phyloP scores from a whole-genome alignment of 2,329 filamentous ascomycete species.

The Monilinia vaccinii-corymbosi region DNA sequence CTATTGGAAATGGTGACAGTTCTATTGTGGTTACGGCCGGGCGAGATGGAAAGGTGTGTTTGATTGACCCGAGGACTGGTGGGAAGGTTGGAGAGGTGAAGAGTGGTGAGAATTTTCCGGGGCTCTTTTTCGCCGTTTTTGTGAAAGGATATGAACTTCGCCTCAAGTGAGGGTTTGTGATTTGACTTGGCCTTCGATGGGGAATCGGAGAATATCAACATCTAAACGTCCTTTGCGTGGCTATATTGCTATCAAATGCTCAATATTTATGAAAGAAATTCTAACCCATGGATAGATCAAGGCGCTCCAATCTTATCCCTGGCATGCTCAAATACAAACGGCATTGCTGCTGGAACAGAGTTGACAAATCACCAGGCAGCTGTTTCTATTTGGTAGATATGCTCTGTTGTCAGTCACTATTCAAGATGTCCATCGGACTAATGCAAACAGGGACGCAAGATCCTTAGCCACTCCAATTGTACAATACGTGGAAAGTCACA shows the following conservation, averaged over 20 bases:
- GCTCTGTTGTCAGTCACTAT: neutral
- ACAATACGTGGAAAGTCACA: conserved; percentile 56
- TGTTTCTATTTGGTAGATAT: conserved; percentile 49
- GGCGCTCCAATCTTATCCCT: conserved; percentile 53
- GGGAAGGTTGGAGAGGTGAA: conserved; percentile 34
- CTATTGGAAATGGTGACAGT: conserved; percentile 40
- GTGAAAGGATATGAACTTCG: neutral
- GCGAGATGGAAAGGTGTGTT: conserved; percentile 56
- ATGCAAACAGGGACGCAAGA: conserved; percentile 45
- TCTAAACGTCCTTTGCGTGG: neutral
- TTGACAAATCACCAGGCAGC: conserved; percentile 53
- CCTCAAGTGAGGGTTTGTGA: neutral
- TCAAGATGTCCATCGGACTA: neutral
- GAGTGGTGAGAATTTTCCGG: conserved; percentile 26
- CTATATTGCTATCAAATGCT: neutral
- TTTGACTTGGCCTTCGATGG: neutral
- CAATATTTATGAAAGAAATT: neutral
- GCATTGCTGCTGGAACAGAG: conserved; percentile 66
- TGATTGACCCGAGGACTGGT: conserved; percentile 56
- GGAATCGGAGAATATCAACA: neutral
- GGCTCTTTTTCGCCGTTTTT: neutral
- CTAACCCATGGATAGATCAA: conserved; percentile 29
- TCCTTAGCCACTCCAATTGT: conserved; percentile 38
- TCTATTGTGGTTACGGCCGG: conserved; percentile 57
- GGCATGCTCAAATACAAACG: conserved; percentile 47